Evolutionary conservation across 768 basidiomycete species (phyloP), one percentile per base, ranked within the genome.

Genomic region (Psilocybe azurescens): DNA sequence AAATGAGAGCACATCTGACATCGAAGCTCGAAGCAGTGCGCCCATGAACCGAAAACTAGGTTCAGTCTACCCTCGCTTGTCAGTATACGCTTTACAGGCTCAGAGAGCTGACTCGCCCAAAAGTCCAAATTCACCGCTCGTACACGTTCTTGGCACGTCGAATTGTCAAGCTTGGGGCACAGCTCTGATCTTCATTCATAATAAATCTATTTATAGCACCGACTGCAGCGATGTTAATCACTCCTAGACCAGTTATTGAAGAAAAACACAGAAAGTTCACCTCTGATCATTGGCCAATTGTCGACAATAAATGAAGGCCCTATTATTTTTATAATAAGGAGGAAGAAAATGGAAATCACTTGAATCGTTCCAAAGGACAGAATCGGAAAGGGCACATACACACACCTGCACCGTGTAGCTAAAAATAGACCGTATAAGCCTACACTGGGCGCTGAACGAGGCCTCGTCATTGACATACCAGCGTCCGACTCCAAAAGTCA

Each of bases 91-190:
- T 9, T 32, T 32, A 38, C 49, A 20, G 7, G 30, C 16, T 3
- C 16, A 33, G 52, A 53, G 20, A 33, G 16, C 16, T 33, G 8
- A 32, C 29, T 53, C 52, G 59, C 59, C 52, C 59, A 41, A 54
- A 47, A 30, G 41, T 44, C 41, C 41, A 44, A 39, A 11, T 50
- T 52, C 52, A 54, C 59, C 59, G 59, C 59, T 60, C 59, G 59
- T 47, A 29, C 41, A 38, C 38, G 59, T 60, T 53, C 52, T 53
- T 53, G 52, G 52, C 52, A 53, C 5, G 52, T 53, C 52, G 7
- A 16, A 30, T 33, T 53, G 52, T 60, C 59, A 60, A 53, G 18
- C 14, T 24, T 36, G 58, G 38, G 53, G 52, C 44, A 60, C 52
- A 53, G 52, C 52, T 29, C 52, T 36, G 52, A 36, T 53, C 33